Percentiles rank a stretch among this genome's conserved stretches.
phyloP scores from a whole-genome alignment of 768 basidiomycete species.

The Kwoniella shandongensis region DNA sequence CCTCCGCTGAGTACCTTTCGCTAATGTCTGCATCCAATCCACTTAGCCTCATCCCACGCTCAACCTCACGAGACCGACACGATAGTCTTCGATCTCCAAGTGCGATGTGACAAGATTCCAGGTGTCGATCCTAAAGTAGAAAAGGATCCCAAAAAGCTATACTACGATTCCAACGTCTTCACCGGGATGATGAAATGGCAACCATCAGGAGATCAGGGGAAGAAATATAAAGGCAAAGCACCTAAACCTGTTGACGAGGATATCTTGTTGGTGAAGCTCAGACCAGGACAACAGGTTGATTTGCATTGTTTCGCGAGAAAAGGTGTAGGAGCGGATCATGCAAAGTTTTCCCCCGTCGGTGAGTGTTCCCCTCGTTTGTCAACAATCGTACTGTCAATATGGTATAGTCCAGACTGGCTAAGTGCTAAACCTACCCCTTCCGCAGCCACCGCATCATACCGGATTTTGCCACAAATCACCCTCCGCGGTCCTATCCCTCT shows the following conservation, averaged over 20 bases:
- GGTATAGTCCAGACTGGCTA: background rate
- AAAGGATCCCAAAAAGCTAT: conserved; percentile 65
- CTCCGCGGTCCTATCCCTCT: conserved; percentile 73
- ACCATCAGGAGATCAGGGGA: conserved; percentile 76
- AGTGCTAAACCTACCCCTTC: too few relatives aligned
- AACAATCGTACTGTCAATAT: background rate
- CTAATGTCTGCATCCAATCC: background rate
- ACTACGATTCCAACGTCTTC: conserved; percentile 61
- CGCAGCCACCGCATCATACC: conserved; percentile 90
- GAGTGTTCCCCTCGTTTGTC: too few relatives aligned
- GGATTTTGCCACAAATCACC: conserved; percentile 78
- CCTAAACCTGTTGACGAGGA: conserved; percentile 55
- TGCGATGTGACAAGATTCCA: conserved; percentile 64
- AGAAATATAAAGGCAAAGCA: conserved; percentile 52
- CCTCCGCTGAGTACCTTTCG: background rate
- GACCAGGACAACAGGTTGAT: conserved; percentile 81
- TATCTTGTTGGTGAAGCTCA: conserved; percentile 84
- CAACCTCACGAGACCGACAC: conserved; percentile 85
- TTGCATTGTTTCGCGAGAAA: conserved; percentile 76
- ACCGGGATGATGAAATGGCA: conserved; percentile 63
- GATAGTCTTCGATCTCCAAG: conserved; percentile 75
- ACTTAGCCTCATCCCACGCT: conserved; percentile 54
- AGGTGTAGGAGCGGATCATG: conserved; percentile 88
- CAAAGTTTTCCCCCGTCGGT: conserved; percentile 96
- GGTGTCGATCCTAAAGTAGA: conserved; percentile 59